Evolutionary conservation across 202 grass and related monocot species (phyloP).

Genomic region (Panicum hallii): DNA sequence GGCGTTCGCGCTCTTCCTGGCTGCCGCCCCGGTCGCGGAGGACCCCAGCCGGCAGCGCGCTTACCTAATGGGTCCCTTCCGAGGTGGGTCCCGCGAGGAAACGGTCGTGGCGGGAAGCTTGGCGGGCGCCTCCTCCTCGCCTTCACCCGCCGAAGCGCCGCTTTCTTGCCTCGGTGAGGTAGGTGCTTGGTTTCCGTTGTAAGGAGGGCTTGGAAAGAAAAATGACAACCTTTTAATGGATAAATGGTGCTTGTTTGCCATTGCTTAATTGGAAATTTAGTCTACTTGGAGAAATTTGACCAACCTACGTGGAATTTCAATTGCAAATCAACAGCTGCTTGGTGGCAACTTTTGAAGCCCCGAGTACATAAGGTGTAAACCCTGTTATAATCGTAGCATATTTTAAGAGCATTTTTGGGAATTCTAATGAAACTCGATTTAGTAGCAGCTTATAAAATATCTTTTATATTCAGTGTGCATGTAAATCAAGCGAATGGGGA

Average conservation of each 20-base stretch:
- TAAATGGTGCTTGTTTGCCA: not conserved
- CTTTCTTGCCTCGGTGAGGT: conserved; percentile 42
- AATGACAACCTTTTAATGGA: not conserved
- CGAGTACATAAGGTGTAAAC: not conserved
- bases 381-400: not conserved
- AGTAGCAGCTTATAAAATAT: not conserved
- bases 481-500: not conserved
- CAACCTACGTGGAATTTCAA: not conserved
- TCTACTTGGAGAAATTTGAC: not conserved
- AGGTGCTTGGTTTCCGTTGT: not conserved
- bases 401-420: not conserved
- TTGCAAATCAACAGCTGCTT: conserved; percentile 2
- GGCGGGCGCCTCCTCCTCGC: not conserved
- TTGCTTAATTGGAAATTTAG: not conserved
- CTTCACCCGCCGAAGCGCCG: conserved; percentile 9
- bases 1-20: conserved; percentile 43
- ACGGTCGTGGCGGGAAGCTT: not conserved
- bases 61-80: conserved; percentile 20
- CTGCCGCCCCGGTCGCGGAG: conserved; percentile 31
- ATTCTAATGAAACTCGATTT: not conserved
- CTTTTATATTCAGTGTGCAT: not conserved
- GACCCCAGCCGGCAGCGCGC: conserved; percentile 35
- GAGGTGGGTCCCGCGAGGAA: not conserved
- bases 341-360: not conserved
- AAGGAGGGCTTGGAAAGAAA: not conserved